Conservation (phyloP, 2,329 filamentous ascomycete species). For the Cyanodermella asteris region DNA sequence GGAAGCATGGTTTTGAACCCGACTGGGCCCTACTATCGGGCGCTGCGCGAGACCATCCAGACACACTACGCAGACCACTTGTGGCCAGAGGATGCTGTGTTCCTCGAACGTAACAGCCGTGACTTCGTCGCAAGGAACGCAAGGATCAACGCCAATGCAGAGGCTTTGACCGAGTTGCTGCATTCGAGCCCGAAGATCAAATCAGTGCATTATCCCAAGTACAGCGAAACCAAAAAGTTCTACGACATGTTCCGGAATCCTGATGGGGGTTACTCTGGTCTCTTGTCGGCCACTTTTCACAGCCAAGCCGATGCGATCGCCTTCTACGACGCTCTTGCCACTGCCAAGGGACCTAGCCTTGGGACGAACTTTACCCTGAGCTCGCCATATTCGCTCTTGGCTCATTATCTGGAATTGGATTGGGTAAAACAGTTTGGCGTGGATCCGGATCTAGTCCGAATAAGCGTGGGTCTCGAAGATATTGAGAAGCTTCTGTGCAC, state of each 20-base stretch:
- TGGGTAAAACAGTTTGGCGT: slow-evolving; percentile 7
- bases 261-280: slow-evolving; percentile 66
- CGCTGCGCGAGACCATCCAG: slow-evolving; percentile 44
- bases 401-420: slow-evolving; percentile 8
- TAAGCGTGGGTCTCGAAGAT: slow-evolving; percentile 8
- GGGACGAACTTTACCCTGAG: slow-evolving; percentile 13
- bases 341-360: slow-evolving; percentile 13
- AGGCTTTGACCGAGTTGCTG: slow-evolving; percentile 57
- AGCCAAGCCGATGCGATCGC: slow-evolving; percentile 25
- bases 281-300: slow-evolving; percentile 68
- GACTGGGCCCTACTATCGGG: slow-evolving; percentile 44
- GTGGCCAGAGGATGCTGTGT: slow-evolving; percentile 84
- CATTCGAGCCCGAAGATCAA: slow-evolving; percentile 34
- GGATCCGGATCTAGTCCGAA: slow-evolving; percentile 5
- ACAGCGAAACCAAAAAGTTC: slow-evolving; percentile 41
- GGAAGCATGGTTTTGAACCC: slow-evolving; percentile 48
- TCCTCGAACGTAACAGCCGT: slow-evolving; percentile 88
- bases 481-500: neutral
- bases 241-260: slow-evolving; percentile 62
- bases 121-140: slow-evolving; percentile 70
- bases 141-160: slow-evolving; percentile 67
- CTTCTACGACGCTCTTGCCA: slow-evolving; percentile 14
- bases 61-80: slow-evolving; percentile 66
- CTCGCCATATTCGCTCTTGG: slow-evolving; percentile 10
- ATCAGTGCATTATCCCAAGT: slow-evolving; percentile 69